Percentiles rank a stretch among this genome's conserved stretches.
phyloP scores from a whole-genome alignment of 345 rosid species.

The sweet orange (Citrus sinensis) region DVS_A1.0 CM039162.1:26698001-26698500 shows the following conservation, averaged over 20 bases:
- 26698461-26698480: conserved; percentile 12
- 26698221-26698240: neutral
- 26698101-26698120: neutral
- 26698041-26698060: too few relatives aligned
- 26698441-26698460: neutral
- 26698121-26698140: neutral
- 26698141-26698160: conserved; percentile 20
- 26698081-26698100: neutral
- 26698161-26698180: conserved; percentile 13
- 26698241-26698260: conserved; percentile 8
- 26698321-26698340: neutral
- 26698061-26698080: neutral
- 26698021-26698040: too few relatives aligned
- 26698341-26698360: neutral
- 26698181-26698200: conserved; percentile 21
- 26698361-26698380: too few relatives aligned
- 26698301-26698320: conserved; percentile 15
- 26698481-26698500: conserved; percentile 22
- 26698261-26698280: conserved; percentile 14
- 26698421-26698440: neutral
- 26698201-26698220: conserved; percentile 12
- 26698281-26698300: conserved; percentile 22
- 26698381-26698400: too few relatives aligned
- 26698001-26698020: too few relatives aligned
- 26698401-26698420: neutral